These are phyloP conservation scores for Colletotrichum paranaense DNA, from an alignment of 2,329 filamentous ascomycete species.

Conservation along the genomic window DNA sequence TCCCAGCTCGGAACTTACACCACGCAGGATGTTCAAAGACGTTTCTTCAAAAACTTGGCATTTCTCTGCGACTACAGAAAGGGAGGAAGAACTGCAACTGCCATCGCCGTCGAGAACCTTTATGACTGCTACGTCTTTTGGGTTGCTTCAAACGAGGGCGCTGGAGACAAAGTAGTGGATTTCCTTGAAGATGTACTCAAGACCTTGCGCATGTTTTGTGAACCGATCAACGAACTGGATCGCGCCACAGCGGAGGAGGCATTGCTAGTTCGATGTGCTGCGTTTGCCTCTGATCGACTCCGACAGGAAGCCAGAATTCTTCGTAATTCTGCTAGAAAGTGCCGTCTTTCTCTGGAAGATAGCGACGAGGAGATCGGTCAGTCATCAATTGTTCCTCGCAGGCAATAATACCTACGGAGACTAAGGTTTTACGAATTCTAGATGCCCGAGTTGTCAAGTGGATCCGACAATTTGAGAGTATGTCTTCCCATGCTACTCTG, in stretches of 20 bases:
- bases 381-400: background rate
- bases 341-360: background rate
- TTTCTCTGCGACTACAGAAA: constrained; percentile 59
- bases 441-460: background rate
- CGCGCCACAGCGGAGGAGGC: background rate
- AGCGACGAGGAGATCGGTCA: accelerated
- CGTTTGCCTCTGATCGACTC: constrained; percentile 39
- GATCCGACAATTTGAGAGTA: background rate
- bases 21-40: background rate
- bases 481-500: background rate
- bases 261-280: background rate
- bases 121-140: constrained; percentile 51
- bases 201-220: constrained; percentile 1
- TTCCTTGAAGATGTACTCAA: constrained; percentile 47
- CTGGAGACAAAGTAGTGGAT: constrained; percentile 33
- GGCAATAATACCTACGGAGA: background rate
- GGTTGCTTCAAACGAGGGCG: constrained; percentile 53
- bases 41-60: constrained; percentile 53
- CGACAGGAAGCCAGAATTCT: constrained; percentile 39
- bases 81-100: constrained; percentile 56
- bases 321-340: constrained; percentile 30
- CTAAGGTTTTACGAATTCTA: background rate
- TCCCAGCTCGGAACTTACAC: background rate
- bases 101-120: constrained; percentile 53
- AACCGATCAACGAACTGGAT: background rate